A percentile compares a stretch with the other conserved stretches of the same genome.
These are phyloP conservation scores for Gracilariopsis chorda DNA, from an alignment of 23 red algal species.

Conservation along the genomic window DNA sequence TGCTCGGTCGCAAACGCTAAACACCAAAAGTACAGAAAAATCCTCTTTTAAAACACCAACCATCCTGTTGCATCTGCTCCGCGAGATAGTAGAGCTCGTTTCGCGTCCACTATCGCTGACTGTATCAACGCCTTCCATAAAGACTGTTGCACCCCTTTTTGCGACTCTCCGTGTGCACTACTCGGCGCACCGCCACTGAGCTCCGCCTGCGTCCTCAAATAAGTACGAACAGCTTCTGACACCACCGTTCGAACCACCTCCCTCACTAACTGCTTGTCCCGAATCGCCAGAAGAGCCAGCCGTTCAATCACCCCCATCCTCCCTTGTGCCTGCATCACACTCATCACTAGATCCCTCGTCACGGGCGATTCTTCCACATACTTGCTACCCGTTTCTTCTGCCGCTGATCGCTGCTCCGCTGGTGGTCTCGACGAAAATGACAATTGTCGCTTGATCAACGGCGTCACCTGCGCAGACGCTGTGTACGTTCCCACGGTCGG, in stretches of 20 bases:
- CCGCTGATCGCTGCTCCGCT: background rate
- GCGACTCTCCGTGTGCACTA: background rate
- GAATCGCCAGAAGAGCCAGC: slow-evolving; percentile 32
- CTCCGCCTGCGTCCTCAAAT: slow-evolving; percentile 52
- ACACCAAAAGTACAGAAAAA: background rate
- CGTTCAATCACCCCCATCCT: slow-evolving; percentile 47
- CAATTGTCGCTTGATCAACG: background rate
- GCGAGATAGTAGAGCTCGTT: background rate
- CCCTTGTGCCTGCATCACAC: slow-evolving; percentile 21
- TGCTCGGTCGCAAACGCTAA: slow-evolving; percentile 9
- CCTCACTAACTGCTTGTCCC: slow-evolving; percentile 34
- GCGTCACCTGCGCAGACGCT: background rate
- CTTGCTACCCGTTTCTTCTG: background rate
- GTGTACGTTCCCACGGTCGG: background rate
- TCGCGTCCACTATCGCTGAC: slow-evolving; percentile 21
- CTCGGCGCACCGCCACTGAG: too few species aligned
- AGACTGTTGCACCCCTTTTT: background rate
- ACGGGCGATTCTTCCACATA: background rate
- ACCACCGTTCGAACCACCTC: slow-evolving; percentile 60
- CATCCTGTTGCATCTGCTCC: slow-evolving; percentile 13
- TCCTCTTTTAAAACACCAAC: slow-evolving; percentile 19
- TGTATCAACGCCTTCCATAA: slow-evolving; percentile 40
- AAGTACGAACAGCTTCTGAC: slow-evolving; percentile 34
- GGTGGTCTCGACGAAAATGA: background rate
- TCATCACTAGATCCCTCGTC: background rate